Conservation (phyloP, 768 basidiomycete genomes). For the Kwoniella sp. region DNA sequence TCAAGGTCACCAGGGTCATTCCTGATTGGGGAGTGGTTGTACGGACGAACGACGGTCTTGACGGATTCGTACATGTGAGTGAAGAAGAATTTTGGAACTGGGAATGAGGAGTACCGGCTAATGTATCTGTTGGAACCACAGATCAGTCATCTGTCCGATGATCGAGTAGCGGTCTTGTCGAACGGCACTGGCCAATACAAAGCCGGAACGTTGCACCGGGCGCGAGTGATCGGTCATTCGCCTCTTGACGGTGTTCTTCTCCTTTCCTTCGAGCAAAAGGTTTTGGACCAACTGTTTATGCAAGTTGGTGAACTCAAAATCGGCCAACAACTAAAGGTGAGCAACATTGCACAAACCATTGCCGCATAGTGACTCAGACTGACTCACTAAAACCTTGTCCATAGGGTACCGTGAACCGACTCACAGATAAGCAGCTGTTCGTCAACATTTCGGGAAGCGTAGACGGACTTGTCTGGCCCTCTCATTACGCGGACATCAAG, state of each 20-base stretch:
- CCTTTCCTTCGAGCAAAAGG: conserved; percentile 77
- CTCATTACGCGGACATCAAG: conserved; percentile 91
- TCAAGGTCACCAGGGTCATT: conserved; percentile 74
- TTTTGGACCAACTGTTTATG: conserved; percentile 83
- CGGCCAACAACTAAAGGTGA: conserved; percentile 80
- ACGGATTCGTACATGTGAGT: conserved; percentile 86
- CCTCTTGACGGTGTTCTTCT: conserved; percentile 84
- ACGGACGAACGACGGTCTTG: conserved; percentile 65
- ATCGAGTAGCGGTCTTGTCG: conserved; percentile 79
- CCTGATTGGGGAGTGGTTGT: conserved; percentile 79
- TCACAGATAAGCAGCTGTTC: conserved; percentile 79
- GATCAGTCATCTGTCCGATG: conserved; percentile 94
- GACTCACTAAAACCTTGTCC: neutral
- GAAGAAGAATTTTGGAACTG: conserved; percentile 23
- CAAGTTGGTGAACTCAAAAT: conserved; percentile 78
- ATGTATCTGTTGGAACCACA: conserved; percentile 57
- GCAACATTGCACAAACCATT: neutral
- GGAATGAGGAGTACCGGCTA: neutral
- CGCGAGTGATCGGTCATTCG: conserved; percentile 83
- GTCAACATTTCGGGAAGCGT: conserved; percentile 83
- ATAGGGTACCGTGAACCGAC: conserved; percentile 71
- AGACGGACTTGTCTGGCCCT: conserved; percentile 90
- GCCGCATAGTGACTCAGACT: neutral
- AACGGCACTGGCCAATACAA: conserved; percentile 76
- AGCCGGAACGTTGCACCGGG: conserved; percentile 73